These are phyloP conservation scores for Chrysanthemum makinoi DNA, from an alignment of 129 eudicot genomes.

Conservation along the genomic window DNA sequence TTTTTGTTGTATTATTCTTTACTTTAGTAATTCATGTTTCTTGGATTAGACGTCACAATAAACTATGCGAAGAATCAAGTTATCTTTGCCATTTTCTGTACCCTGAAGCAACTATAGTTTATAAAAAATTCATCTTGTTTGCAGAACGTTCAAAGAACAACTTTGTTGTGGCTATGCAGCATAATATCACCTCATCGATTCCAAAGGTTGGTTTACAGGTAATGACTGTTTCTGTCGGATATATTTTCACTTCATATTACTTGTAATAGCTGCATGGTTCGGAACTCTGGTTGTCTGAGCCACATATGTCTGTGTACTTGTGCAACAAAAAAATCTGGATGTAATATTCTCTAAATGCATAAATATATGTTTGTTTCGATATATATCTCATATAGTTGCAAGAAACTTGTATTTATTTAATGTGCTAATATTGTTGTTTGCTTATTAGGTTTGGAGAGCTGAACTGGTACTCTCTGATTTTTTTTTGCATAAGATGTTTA, in stretches of 20 bases:
- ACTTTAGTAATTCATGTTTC: too few species aligned
- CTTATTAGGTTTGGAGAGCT: conserved; percentile 83
- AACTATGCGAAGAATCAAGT: too few species aligned
- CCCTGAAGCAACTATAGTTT: too few species aligned
- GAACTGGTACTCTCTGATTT: conserved; percentile 86
- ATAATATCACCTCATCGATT: conserved; percentile 81
- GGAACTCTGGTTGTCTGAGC: conserved; percentile 1
- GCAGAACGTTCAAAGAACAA: conserved; percentile 42
- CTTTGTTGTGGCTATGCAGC: conserved; percentile 61
- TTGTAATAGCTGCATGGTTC: neutral
- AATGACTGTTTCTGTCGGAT: conserved; percentile 8
- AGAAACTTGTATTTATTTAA: neutral
- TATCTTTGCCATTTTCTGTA: too few species aligned
- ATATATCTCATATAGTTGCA: neutral
- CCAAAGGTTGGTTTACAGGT: conserved; percentile 97
- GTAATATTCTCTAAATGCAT: neutral
- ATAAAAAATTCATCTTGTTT: conserved; percentile 13
- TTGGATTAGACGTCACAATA: too few species aligned
- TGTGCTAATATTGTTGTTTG: neutral
- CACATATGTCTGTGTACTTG: conserved; percentile 1
- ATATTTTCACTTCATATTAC: neutral
- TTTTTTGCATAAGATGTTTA: conserved; percentile 73
- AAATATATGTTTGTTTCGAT: neutral
- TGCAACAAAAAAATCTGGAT: neutral
- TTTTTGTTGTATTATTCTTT: neutral